Base-by-base conservation (phyloP, 2,329 filamentous ascomycete species). In the Cadophora gregata region DNA sequence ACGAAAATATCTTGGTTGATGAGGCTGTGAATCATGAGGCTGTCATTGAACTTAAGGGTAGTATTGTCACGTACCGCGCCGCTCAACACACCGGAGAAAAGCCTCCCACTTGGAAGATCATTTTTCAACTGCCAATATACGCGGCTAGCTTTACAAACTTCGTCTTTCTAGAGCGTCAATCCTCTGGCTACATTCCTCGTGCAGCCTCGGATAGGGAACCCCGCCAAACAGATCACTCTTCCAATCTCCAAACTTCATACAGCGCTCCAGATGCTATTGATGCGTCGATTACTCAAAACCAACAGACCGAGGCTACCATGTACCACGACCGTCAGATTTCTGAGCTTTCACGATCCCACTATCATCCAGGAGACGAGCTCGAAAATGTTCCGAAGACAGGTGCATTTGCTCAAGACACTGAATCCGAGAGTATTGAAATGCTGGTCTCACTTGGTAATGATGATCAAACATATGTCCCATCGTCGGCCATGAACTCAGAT, bases 21-120 rank as follows among this genome's bases (percentile, higher is more conserved):
- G 69, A 71, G 6, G 48, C 24, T 31, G 45, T 62, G 8, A 47
- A 64, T 27, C 27, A 31, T 8, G 65, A 60, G 29, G 31, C 25
- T 24, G 24, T 67, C 14, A 55, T 67, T 31, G 61, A 61, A 4
- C 8, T 33, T 1, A 25, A 38, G n/a, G 21, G 47, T 42, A 25
- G n/a, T 12, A 38, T 59, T 3, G 29, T 67, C 10, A 70, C 50
- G 51, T 71, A 64, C 33, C 59, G 55, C 12, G 61, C 67, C 8
- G 50, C 33, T 7, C 19, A 55, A 38, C 50, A 27, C 19, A 31
- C 36, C 12, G 33, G 50, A 29, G 31, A 19, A 25, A 59, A 36
- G 7, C 42, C 56, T 19, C 51, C 60, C 3, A 69, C 48, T 3
- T 71, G 69, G 69, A 45, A 56, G 12, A 55, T 71, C 12, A n/a